A percentile compares a stretch with the other conserved stretches of the same genome.
phyloP scores from a whole-genome alignment of 768 basidiomycete species.

The Tylopilus balloui region DNA sequence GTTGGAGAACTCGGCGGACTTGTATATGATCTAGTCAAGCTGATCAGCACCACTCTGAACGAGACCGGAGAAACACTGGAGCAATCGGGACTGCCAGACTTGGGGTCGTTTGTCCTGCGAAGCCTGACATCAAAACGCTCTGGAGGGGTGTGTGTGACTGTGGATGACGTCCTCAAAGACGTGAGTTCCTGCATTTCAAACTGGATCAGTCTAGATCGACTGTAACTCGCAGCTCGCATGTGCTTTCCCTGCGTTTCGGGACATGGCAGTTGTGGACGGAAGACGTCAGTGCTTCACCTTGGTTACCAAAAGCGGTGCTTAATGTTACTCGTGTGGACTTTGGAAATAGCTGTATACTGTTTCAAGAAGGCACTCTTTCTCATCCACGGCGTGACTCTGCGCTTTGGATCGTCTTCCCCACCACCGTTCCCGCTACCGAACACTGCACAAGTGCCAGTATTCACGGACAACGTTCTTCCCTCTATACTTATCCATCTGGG shows the following conservation, averaged over 20 bases:
- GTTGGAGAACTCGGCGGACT: constrained; percentile 77
- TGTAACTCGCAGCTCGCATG: constrained; percentile 53
- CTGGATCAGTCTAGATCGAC: constrained; percentile 3
- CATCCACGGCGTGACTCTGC: constrained; percentile 60
- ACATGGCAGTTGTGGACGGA: constrained; percentile 65
- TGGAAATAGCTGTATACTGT: constrained; percentile 64
- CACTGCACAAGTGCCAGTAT: constrained; percentile 57
- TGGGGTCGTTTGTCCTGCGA: constrained; percentile 74
- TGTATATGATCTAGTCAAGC: constrained; percentile 65
- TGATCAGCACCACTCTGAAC: constrained; percentile 58
- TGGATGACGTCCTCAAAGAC: constrained; percentile 60
- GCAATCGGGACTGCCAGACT: constrained; percentile 55
- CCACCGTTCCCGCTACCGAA: constrained; percentile 60
- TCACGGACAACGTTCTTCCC: constrained; percentile 79
- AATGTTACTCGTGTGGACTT: background rate
- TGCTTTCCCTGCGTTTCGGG: constrained; percentile 77
- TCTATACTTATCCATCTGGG: constrained; percentile 78
- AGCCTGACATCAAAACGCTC: constrained; percentile 45
- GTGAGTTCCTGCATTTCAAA: constrained; percentile 36
- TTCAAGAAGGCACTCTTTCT: constrained; percentile 90
- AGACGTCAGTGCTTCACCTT: constrained; percentile 42
- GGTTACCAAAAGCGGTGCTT: background rate
- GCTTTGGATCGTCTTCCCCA: constrained; percentile 55
- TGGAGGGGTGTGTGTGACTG: constrained; percentile 30
- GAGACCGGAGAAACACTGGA: constrained; percentile 70